Percentiles rank a stretch among this genome's conserved stretches.
Evolutionary conservation across 2,329 filamentous ascomycete species (phyloP).

Genomic region (Apiospora saccharicola): DNA sequence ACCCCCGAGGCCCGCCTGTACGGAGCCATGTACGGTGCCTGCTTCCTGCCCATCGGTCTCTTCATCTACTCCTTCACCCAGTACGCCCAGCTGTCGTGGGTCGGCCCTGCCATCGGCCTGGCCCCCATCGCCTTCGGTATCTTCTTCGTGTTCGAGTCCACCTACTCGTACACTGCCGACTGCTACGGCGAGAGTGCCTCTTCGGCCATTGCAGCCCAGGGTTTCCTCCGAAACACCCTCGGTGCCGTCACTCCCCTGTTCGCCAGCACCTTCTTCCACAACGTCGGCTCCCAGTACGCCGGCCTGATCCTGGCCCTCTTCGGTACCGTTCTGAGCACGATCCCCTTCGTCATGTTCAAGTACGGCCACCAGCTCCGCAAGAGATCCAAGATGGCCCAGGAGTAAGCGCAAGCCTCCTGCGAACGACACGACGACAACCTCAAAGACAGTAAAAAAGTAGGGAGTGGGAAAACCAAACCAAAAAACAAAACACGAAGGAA

Average conservation of each 20-base stretch:
- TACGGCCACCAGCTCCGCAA: slow-evolving; percentile 48
- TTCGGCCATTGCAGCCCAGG: slow-evolving; percentile 55
- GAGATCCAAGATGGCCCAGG: slow-evolving; percentile 46
- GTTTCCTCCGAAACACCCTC: slow-evolving; percentile 59
- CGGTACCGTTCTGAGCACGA: slow-evolving; percentile 44
- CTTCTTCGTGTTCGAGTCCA: slow-evolving; percentile 52
- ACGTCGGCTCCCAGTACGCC: slow-evolving; percentile 59
- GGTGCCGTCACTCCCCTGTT: slow-evolving; percentile 61
- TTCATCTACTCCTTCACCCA: slow-evolving; percentile 64
- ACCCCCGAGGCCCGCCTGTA: slow-evolving; percentile 55
- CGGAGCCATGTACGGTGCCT: slow-evolving; percentile 55
- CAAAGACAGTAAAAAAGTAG: neutral
- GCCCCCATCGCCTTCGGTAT: slow-evolving; percentile 60
- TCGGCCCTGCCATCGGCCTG: slow-evolving; percentile 56
- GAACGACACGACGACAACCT: neutral
- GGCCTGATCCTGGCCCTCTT: slow-evolving; percentile 56
- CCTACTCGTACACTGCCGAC: slow-evolving; percentile 59
- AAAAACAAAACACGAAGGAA: neutral
- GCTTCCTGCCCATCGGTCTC: slow-evolving; percentile 55
- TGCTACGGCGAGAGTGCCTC: slow-evolving; percentile 54
- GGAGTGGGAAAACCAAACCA: neutral
- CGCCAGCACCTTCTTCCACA: slow-evolving; percentile 60
- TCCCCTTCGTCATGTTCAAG: slow-evolving; percentile 53
- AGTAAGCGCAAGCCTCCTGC: neutral
- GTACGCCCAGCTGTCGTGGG: slow-evolving; percentile 56